Percentiles rank a stretch among this genome's conserved stretches.
phyloP scores from a whole-genome alignment of 176 grass and related monocot species.

The Carex littledalei region DNA sequence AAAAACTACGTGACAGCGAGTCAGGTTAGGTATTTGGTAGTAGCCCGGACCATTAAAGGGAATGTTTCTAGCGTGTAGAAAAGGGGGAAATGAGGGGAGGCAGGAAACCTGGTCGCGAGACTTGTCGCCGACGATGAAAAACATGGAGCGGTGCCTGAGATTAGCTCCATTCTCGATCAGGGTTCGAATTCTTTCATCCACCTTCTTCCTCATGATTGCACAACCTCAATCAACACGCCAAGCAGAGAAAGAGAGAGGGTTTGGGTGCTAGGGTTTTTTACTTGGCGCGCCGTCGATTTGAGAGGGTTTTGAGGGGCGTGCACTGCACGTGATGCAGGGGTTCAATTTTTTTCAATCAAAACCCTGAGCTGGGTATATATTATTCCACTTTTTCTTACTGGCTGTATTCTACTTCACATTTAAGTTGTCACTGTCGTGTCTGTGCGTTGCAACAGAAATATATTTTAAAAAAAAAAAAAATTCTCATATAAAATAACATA shows the following conservation, averaged over 20 bases:
- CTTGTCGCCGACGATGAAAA: conserved; percentile 91
- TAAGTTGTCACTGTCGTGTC: no score
- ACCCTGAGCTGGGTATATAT: background rate
- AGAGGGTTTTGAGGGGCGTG: background rate
- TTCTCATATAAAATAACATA: no score
- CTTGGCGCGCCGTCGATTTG: background rate
- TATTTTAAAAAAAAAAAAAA: no score
- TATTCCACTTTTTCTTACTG: no score
- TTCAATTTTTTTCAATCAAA: background rate
- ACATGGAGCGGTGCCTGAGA: conserved; percentile 78
- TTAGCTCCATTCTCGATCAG: conserved; percentile 83
- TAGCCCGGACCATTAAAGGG: background rate
- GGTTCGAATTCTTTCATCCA: conserved; percentile 80
- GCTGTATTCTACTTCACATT: no score
- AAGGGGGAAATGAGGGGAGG: background rate
- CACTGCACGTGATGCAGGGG: background rate
- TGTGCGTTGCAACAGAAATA: no score
- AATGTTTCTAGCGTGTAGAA: background rate
- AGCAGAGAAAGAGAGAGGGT: background rate
- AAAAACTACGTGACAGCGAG: background rate
- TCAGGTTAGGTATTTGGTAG: background rate
- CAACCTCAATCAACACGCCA: background rate
- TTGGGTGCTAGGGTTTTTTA: conserved; percentile 11
- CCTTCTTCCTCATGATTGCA: conserved; percentile 85
- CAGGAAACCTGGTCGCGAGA: conserved; percentile 67